Evolutionary conservation across 495 filamentous ascomycete species (phyloP).

Genomic region (Penicillium coffeae): DNA sequence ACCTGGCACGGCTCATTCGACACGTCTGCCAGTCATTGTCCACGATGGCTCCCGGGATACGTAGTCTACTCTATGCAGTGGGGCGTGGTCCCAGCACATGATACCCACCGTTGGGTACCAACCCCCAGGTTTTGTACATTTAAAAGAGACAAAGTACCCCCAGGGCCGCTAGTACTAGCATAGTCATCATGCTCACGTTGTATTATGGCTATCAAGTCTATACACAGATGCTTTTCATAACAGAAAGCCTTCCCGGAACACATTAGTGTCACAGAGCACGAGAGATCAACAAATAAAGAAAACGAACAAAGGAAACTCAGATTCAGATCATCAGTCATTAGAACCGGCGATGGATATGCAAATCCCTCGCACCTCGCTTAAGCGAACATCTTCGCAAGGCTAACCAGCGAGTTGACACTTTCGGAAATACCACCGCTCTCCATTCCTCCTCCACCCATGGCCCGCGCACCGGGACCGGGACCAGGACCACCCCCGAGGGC

Average conservation of each 20-base stretch:
- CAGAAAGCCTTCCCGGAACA: not conserved
- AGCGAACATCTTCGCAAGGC: slow-evolving; percentile 62
- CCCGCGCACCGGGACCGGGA: slow-evolving; percentile 30
- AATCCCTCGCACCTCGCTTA: slow-evolving; percentile 19
- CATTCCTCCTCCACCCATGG: slow-evolving; percentile 24
- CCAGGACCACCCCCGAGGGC: slow-evolving; percentile 35
- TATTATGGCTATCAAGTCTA: not conserved
- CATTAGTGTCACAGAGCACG: slow-evolving; percentile 2
- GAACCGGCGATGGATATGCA: not conserved
- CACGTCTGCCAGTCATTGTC: slow-evolving; percentile 12
- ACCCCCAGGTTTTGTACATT: slow-evolving; percentile 20
- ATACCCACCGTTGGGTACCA: slow-evolving; percentile 21
- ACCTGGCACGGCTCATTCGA: no score
- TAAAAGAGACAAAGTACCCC: slow-evolving; percentile 1
- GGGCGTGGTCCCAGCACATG: no score
- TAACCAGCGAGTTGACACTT: slow-evolving; percentile 49
- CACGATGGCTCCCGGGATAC: slow-evolving; percentile 5
- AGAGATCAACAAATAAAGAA: not conserved
- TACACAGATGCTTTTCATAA: not conserved
- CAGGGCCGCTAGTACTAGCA: not conserved
- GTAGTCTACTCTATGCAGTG: no score
- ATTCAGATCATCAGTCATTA: slow-evolving; percentile 20
- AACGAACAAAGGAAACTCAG: not conserved
- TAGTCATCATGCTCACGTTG: not conserved
- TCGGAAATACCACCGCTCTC: slow-evolving; percentile 33